Evolutionary conservation across 2,329 filamentous ascomycete species (phyloP).

Genomic region (Diplodia scrobiculata): DNA sequence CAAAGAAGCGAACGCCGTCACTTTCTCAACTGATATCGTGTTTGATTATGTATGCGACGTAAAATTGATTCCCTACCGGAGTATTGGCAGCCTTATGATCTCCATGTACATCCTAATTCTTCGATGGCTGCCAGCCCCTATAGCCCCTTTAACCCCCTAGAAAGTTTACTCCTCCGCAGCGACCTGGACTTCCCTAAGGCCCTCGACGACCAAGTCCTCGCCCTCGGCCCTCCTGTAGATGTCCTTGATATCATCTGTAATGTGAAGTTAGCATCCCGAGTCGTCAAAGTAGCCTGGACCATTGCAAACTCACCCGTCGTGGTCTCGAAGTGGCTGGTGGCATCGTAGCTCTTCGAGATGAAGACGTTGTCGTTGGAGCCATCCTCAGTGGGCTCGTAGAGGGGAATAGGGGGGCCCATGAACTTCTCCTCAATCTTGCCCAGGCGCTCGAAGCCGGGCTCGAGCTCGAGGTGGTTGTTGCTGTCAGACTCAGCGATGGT

Average conservation of each 20-base stretch:
- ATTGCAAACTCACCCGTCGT: slow-evolving; percentile 59
- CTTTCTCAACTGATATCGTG: slow-evolving; percentile 5
- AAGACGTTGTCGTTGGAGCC: slow-evolving; percentile 89
- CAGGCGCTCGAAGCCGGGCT: slow-evolving; percentile 87
- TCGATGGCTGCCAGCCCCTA: slow-evolving; percentile 22
- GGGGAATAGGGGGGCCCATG: slow-evolving; percentile 86
- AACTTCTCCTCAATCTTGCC: slow-evolving; percentile 96
- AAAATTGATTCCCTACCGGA: slow-evolving; percentile 25
- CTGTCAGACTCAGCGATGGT: slow-evolving; percentile 89
- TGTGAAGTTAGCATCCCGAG: slow-evolving; percentile 9
- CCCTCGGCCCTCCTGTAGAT: slow-evolving; percentile 84
- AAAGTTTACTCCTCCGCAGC: slow-evolving; percentile 65
- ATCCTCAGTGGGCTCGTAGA: slow-evolving; percentile 86
- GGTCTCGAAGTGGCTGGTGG: slow-evolving; percentile 96
- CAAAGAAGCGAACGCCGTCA: neutral
- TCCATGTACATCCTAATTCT: slow-evolving; percentile 28
- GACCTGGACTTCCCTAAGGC: slow-evolving; percentile 74
- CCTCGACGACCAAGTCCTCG: slow-evolving; percentile 84
- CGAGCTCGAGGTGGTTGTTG: slow-evolving; percentile 94
- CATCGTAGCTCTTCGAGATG: slow-evolving; percentile 98
- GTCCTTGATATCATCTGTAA: slow-evolving; percentile 86
- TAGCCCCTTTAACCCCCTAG: neutral
- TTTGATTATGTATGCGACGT: slow-evolving; percentile 25
- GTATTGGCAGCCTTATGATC: slow-evolving; percentile 28
- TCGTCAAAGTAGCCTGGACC: slow-evolving; percentile 29